phyloP scores from a whole-genome alignment of 1,284 basidiomycete genomes.

The Melanopsichium pennsylvanicum region DNA sequence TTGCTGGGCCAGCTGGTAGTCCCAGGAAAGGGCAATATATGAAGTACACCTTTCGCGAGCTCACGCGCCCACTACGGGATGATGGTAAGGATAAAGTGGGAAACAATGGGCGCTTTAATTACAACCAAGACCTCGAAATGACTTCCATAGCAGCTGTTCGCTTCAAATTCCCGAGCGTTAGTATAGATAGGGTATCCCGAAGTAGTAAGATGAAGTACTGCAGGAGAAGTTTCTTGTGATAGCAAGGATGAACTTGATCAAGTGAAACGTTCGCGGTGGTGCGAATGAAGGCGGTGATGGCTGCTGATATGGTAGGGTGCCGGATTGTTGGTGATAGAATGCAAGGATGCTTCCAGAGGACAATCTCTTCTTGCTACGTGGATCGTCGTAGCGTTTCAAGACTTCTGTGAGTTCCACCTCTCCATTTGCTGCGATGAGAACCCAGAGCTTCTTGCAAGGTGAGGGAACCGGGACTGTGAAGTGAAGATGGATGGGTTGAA shows the following conservation, averaged over 20 bases:
- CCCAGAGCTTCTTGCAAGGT: too few species aligned
- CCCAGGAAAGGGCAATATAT: not conserved
- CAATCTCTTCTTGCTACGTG: not conserved
- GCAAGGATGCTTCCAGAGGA: not conserved
- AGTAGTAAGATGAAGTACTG: not conserved
- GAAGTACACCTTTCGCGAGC: not conserved
- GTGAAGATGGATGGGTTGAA: too few species aligned
- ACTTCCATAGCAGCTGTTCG: slow-evolving; percentile 31
- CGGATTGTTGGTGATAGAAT: slow-evolving; percentile 1
- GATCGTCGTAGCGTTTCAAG: not conserved
- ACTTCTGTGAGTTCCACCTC: not conserved
- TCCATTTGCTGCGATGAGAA: too few species aligned
- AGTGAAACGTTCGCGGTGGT: not conserved
- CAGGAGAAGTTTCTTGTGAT: not conserved
- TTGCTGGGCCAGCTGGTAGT: slow-evolving; percentile 17
- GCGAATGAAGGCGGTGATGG: slow-evolving; percentile 1
- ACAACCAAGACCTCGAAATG: slow-evolving; percentile 21
- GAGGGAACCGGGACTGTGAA: too few species aligned
- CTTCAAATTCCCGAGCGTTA: not conserved
- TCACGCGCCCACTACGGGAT: slow-evolving; percentile 7
- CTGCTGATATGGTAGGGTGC: not conserved
- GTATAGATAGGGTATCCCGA: not conserved
- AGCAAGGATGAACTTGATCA: not conserved
- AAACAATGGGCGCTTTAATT: slow-evolving; percentile 12
- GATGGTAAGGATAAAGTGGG: slow-evolving; percentile 2